Conservation (phyloP, 2,329 filamentous ascomycete genomes). For the Chalara sp. region DNA sequence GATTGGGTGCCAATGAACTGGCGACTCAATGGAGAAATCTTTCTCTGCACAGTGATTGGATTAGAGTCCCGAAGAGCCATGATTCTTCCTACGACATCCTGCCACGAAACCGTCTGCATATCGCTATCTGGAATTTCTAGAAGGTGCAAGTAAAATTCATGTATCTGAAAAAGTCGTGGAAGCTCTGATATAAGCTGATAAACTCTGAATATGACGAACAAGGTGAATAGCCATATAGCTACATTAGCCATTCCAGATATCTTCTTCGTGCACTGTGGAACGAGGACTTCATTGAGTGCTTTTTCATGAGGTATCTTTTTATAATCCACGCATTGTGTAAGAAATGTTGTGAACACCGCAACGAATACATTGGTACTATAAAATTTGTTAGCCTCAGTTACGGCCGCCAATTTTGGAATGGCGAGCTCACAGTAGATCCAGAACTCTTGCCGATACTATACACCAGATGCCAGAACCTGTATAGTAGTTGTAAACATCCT, state of each 20-base stretch:
- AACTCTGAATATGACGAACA: conserved; percentile 57
- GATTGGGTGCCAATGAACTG: conserved; percentile 69
- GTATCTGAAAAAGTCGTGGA: conserved; percentile 54
- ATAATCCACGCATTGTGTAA: conserved; percentile 65
- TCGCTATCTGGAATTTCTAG: conserved; percentile 62
- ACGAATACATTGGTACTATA: conserved; percentile 58
- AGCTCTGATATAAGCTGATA: conserved; percentile 52
- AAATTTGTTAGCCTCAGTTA: conserved; percentile 6
- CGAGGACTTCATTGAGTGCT: conserved; percentile 40
- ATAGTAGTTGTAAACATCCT: conserved; percentile 64
- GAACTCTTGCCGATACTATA: conserved; percentile 49
- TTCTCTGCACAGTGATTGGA: conserved; percentile 52
- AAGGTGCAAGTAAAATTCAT: conserved; percentile 63
- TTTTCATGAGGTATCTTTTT: conserved; percentile 49
- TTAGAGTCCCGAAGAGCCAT: conserved; percentile 67
- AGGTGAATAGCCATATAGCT: conserved; percentile 52
- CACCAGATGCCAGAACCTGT: conserved; percentile 62
- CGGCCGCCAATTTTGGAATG: too few species aligned
- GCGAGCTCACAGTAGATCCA: conserved; percentile 49
- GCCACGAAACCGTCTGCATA: conserved; percentile 70
- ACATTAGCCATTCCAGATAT: conserved; percentile 33
- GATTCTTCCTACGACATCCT: conserved; percentile 61
- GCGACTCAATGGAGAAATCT: conserved; percentile 49
- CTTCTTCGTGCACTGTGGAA: conserved; percentile 48
- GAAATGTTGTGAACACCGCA: conserved; percentile 60